Conservation (phyloP, 2,329 filamentous ascomycete species). For the Dactylonectria estremocensis region DNA sequence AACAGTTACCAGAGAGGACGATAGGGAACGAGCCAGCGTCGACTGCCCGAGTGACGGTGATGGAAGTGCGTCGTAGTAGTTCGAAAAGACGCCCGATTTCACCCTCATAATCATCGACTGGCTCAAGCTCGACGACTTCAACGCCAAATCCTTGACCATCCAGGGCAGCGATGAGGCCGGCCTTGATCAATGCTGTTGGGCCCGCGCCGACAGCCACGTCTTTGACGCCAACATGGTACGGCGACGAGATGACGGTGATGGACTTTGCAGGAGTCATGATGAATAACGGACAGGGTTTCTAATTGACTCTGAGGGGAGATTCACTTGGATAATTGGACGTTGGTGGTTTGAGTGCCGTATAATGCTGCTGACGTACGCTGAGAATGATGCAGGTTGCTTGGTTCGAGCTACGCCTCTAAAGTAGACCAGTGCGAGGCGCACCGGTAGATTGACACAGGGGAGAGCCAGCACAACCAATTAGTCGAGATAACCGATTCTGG, state of each 20-base stretch:
- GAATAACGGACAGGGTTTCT: background rate
- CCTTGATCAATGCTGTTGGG: constrained; percentile 50
- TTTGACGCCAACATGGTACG: constrained; percentile 57
- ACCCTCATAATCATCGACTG: constrained; percentile 56
- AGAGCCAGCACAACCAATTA: background rate
- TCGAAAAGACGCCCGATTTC: constrained; percentile 59
- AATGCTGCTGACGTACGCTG: too few species aligned
- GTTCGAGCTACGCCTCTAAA: constrained; percentile 16
- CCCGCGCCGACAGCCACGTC: constrained; percentile 57
- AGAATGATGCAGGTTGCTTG: background rate
- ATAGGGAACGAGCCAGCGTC: constrained; percentile 53
- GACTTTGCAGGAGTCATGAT: constrained; percentile 37
- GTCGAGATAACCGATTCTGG: background rate
- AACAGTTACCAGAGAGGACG: constrained; percentile 58
- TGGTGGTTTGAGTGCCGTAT: background rate
- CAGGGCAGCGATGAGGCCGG: constrained; percentile 49
- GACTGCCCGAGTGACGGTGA: constrained; percentile 48
- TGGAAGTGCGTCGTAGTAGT: constrained; percentile 55
- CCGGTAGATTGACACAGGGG: background rate
- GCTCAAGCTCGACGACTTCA: constrained; percentile 43
- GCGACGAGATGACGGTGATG: constrained; percentile 55
- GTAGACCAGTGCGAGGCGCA: constrained; percentile 6
- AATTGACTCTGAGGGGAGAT: background rate
- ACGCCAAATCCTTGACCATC: constrained; percentile 44
- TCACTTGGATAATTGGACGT: background rate